These are phyloP conservation scores for Rubia balearica DNA, from an alignment of 305 asterid species.

Conservation along the genomic window DNA sequence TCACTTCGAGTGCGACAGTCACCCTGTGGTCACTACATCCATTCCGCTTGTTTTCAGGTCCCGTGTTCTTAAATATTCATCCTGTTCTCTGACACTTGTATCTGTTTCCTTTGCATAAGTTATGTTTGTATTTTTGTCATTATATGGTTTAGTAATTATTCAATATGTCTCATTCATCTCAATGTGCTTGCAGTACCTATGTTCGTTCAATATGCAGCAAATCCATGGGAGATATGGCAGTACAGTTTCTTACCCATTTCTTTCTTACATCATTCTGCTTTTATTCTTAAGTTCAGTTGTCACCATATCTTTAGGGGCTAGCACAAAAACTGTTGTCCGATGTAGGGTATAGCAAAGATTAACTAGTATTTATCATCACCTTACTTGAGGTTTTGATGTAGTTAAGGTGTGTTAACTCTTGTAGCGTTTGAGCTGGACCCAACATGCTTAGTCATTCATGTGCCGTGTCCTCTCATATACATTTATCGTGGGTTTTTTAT, in stretches of 20 bases:
- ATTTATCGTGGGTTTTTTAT: too few relatives aligned
- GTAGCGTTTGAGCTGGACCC: not conserved
- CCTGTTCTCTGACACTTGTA: not conserved
- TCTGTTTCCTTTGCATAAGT: not conserved
- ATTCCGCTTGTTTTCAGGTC: constrained; percentile 51
- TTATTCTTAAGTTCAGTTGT: not conserved
- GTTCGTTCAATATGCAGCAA: constrained; percentile 45
- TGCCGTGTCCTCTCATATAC: too few relatives aligned
- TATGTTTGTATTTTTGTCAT: not conserved
- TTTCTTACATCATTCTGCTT: not conserved
- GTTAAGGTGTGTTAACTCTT: not conserved
- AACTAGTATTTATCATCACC: too few relatives aligned
- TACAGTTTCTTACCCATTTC: constrained; percentile 16
- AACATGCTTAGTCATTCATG: not conserved
- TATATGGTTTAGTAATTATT: not conserved
- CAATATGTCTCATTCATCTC: not conserved
- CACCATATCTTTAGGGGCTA: not conserved
- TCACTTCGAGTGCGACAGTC: constrained; percentile 41
- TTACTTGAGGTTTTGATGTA: not conserved
- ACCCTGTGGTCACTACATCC: constrained; percentile 51
- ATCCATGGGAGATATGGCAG: constrained; percentile 54
- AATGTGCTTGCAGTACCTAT: constrained; percentile 32
- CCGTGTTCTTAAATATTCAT: not conserved
- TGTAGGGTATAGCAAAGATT: not conserved
- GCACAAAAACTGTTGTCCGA: not conserved